Conservation (phyloP, 2,329 filamentous ascomycete genomes). For the Monilinia aucupariae region DNA sequence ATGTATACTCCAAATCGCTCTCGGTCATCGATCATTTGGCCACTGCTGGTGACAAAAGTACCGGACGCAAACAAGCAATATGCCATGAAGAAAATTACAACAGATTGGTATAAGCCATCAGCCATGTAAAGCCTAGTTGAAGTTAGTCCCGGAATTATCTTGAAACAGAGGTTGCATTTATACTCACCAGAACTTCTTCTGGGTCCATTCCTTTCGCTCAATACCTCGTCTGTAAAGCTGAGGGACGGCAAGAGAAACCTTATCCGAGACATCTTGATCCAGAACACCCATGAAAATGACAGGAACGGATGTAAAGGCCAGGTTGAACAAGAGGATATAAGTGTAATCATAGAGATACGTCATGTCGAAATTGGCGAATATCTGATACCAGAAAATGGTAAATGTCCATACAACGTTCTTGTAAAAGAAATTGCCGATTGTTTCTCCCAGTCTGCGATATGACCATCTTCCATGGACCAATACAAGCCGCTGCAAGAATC, state of each 20-base stretch:
- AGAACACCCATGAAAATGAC: conserved; percentile 94
- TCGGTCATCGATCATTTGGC: conserved; percentile 71
- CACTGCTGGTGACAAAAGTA: conserved; percentile 64
- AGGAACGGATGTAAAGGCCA: conserved; percentile 92
- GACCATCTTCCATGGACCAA: conserved; percentile 93
- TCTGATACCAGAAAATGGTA: conserved; percentile 94
- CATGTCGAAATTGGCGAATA: conserved; percentile 92
- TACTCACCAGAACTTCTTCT: conserved; percentile 88
- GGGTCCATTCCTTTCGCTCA: conserved; percentile 93
- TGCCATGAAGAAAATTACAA: conserved; percentile 88
- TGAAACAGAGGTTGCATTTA: neutral
- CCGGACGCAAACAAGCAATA: conserved; percentile 71
- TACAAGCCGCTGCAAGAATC: conserved; percentile 77
- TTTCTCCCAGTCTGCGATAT: conserved; percentile 88
- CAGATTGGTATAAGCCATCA: conserved; percentile 90
- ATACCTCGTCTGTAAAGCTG: conserved; percentile 95
- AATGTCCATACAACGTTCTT: conserved; percentile 99
- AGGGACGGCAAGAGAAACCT: conserved; percentile 87
- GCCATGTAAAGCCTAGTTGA: conserved; percentile 75
- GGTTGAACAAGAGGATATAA: conserved; percentile 93
- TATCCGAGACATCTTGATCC: conserved; percentile 94
- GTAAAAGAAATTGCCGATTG: conserved; percentile 99
- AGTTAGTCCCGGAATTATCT: neutral
- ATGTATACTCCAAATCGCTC: conserved; percentile 83
- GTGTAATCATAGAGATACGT: conserved; percentile 97